Conservation (phyloP, 768 basidiomycete genomes). For the Xerocomellus chrysenteron region DNA sequence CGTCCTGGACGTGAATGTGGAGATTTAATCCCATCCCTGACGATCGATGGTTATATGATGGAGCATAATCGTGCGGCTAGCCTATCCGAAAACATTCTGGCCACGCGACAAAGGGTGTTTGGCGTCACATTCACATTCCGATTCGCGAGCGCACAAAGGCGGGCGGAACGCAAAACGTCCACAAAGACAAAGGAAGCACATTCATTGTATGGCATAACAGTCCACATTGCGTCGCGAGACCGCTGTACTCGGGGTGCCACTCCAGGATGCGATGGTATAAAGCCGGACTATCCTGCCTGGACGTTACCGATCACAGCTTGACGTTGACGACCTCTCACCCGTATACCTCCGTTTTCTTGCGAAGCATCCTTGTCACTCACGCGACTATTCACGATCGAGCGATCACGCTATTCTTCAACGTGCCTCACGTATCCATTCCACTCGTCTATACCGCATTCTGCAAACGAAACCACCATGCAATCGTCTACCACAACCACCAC, state of each 20-base stretch:
- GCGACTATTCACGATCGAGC: not conserved
- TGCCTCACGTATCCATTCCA: not conserved
- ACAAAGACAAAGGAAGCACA: slow-evolving; percentile 12
- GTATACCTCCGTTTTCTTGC: not conserved
- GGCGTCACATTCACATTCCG: not conserved
- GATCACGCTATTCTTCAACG: not conserved
- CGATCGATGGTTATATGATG: not conserved
- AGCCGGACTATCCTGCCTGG: not conserved
- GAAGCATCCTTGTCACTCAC: not conserved
- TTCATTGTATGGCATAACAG: not conserved
- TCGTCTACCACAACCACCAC: not conserved
- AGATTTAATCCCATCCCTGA: not conserved
- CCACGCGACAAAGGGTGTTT: slow-evolving; percentile 8
- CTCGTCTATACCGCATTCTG: not conserved
- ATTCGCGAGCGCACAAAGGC: slow-evolving; percentile 17
- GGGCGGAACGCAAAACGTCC: not conserved
- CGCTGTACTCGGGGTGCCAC: not conserved
- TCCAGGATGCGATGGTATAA: slow-evolving; percentile 8
- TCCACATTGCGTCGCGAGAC: not conserved
- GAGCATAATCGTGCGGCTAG: not conserved
- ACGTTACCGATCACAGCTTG: not conserved
- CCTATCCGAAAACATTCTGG: not conserved
- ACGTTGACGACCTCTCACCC: not conserved
- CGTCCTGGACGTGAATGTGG: slow-evolving; percentile 2
- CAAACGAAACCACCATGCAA: not conserved